These are phyloP conservation scores for Didymella sp. DNA, from an alignment of 2,329 filamentous ascomycete species.

Conservation along the genomic window DNA sequence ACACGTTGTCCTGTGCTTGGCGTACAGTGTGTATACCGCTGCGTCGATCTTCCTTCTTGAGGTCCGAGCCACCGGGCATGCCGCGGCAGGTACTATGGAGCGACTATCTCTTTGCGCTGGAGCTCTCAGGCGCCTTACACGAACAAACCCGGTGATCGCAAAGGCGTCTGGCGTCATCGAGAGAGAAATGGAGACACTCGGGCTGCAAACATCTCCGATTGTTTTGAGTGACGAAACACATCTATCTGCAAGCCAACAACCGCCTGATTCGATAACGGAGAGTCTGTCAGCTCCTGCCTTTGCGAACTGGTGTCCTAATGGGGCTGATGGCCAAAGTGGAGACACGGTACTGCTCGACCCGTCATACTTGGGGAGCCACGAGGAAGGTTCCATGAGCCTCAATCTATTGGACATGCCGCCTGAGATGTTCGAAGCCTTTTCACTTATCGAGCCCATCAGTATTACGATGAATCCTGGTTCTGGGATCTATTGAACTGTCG, in stretches of 20 bases:
- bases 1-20: not conserved
- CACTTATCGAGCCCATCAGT: not conserved
- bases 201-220: not conserved
- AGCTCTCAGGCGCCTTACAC: not conserved
- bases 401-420: not conserved
- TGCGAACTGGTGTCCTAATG: not conserved
- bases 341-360: not conserved
- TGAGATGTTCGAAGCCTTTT: conserved; percentile 3
- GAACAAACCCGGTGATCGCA: not conserved
- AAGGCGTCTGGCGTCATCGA: not conserved
- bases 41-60: conserved; percentile 1
- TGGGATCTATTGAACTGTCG: not conserved
- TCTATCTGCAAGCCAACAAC: not conserved
- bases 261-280: not conserved
- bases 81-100: not conserved
- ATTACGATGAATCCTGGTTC: conserved; percentile 1
- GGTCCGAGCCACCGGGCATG: not conserved
- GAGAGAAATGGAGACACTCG: not conserved
- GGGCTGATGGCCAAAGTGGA: not conserved
- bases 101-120: not conserved
- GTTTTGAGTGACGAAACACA: not conserved
- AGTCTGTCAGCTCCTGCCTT: not conserved
- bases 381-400: not conserved
- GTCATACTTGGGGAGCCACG: not conserved
- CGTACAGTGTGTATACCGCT: conserved; percentile 1